Conservation (phyloP, 73 alveolate species). For the Stentor coeruleus region DNA sequence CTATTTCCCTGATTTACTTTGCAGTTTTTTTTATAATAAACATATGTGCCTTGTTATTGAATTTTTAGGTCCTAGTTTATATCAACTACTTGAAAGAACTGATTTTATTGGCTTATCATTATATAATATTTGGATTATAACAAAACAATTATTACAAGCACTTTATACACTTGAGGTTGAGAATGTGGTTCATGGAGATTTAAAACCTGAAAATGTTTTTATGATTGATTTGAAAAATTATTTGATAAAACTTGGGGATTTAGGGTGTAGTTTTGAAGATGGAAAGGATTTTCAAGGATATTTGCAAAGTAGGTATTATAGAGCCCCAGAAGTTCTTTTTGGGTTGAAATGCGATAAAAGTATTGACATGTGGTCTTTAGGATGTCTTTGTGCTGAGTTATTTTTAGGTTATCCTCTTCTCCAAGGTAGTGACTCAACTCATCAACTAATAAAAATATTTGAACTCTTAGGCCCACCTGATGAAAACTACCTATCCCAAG, state of each 20-base stretch:
- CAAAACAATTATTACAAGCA: constrained; percentile 68
- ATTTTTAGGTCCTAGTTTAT: neutral
- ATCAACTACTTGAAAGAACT: neutral
- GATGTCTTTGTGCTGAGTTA: constrained; percentile 92
- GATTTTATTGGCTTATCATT: neutral
- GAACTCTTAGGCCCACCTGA: constrained; percentile 77
- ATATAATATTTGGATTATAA: neutral
- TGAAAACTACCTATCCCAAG: neutral
- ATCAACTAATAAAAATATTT: constrained; percentile 91
- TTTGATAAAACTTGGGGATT: constrained; percentile 98
- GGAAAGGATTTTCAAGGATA: constrained; percentile 99
- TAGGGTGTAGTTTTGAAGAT: constrained; percentile 92
- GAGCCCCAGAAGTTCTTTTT: constrained; percentile 81
- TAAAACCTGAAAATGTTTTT: constrained; percentile 91
- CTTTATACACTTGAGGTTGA: constrained; percentile 98
- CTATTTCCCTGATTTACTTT: too few species aligned
- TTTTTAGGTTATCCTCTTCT: constrained; percentile 93
- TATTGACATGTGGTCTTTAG: constrained; percentile 96
- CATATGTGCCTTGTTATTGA: neutral
- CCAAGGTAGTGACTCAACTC: constrained; percentile 94
- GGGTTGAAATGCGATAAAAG: constrained; percentile 97
- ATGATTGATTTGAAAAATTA: constrained; percentile 56
- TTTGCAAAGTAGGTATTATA: constrained; percentile 98
- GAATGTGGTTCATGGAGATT: constrained; percentile 92
- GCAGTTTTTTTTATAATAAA: too few species aligned